A percentile compares a stretch with the other conserved stretches of the same genome.
phyloP scores from a whole-genome alignment of 495 filamentous ascomycete species.

The Podospora anserina region DNA sequence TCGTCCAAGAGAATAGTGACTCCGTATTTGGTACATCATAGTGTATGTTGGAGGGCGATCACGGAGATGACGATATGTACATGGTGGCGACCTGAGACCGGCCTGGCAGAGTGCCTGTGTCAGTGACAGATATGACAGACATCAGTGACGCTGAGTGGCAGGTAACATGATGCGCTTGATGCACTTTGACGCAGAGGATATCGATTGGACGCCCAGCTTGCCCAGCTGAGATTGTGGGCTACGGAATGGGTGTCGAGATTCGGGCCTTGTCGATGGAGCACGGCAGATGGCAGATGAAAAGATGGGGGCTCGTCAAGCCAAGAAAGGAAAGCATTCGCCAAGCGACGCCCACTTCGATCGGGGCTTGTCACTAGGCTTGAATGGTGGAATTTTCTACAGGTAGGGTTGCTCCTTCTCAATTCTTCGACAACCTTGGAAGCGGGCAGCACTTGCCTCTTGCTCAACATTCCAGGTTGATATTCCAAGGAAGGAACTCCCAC shows the following conservation, averaged over 20 bases:
- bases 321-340: background rate
- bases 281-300: conserved; percentile 17
- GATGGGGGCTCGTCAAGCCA: conserved; percentile 3
- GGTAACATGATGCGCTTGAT: background rate
- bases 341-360: background rate
- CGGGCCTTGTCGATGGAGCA: conserved; percentile 9
- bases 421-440: too few relatives aligned
- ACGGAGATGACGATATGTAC: background rate
- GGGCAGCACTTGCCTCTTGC: too few relatives aligned
- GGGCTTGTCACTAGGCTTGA: background rate
- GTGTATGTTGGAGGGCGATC: conserved; percentile 2
- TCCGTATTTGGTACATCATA: too few relatives aligned
- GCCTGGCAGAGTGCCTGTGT: background rate
- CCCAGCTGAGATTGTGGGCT: background rate
- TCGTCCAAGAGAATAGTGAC: conserved; percentile 16
- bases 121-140: background rate
- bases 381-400: too few relatives aligned
- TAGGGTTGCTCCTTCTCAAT: background rate
- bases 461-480: background rate
- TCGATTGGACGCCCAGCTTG: conserved; percentile 8
- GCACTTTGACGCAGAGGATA: background rate
- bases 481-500: background rate
- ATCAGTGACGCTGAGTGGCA: too few relatives aligned
- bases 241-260: background rate
- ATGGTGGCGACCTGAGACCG: conserved; percentile 6